These are phyloP conservation scores for Fusarium sp. DNA, from an alignment of 2,329 filamentous ascomycete genomes.

Conservation along the genomic window DNA sequence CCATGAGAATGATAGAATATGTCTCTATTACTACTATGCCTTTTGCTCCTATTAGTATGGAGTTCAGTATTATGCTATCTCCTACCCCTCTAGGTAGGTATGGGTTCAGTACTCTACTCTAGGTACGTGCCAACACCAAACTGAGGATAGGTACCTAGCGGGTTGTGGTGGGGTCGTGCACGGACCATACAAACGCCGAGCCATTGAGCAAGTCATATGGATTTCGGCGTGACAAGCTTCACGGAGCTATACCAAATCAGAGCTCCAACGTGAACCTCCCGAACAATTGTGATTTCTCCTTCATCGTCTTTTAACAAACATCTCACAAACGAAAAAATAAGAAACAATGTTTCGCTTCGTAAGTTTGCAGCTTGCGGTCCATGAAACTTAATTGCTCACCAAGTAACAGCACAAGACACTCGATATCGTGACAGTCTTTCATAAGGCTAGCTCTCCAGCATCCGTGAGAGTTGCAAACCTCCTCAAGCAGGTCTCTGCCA, in stretches of 20 bases:
- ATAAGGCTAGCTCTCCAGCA: constrained; percentile 78
- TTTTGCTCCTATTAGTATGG: background rate
- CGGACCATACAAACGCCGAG: constrained; percentile 38
- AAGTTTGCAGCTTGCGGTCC: constrained; percentile 40
- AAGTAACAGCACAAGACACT: constrained; percentile 74
- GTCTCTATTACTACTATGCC: background rate
- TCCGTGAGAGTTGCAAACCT: constrained; percentile 79
- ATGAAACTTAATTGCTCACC: constrained; percentile 29
- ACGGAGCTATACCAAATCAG: constrained; percentile 45
- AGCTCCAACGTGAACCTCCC: constrained; percentile 40
- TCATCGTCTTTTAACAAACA: background rate
- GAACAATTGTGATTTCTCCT: background rate
- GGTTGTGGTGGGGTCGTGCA: constrained; percentile 32
- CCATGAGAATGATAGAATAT: background rate
- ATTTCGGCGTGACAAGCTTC: constrained; percentile 42
- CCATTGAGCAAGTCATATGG: constrained; percentile 38
- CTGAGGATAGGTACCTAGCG: constrained; percentile 22
- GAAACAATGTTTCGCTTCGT: constrained; percentile 61
- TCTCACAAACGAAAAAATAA: background rate
- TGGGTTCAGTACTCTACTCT: background rate
- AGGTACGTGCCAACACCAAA: background rate
- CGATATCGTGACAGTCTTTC: constrained; percentile 96
- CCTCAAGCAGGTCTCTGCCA: constrained; percentile 82
- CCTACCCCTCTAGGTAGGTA: background rate
- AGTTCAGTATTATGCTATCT: background rate